Evolutionary conservation across 1,139 yeast genomes (phyloP), one percentile per base, ranked within the genome.

Genomic region (Saccharomycopsis hybrid): DNA sequence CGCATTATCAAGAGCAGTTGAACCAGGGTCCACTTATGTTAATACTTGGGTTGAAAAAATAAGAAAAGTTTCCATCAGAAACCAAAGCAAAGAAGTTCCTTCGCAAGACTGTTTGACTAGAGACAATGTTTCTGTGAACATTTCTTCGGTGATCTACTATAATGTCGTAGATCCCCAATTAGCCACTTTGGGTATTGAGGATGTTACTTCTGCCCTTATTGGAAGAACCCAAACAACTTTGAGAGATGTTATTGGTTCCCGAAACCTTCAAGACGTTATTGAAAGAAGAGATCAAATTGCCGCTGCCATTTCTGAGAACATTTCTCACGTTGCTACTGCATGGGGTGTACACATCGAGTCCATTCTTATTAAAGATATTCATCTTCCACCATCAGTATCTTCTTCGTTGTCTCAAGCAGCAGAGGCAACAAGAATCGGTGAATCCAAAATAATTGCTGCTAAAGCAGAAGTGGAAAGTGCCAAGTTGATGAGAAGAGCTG

Each of bases 341-440:
- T 83, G 90, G 90, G 90, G 90, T 62, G 86, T 82, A 48, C 71
- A 73, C 55, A 78, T 83, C 52, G 89, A 83, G 64, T 73, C 82
- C 48, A 80, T 83, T 54, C 71, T 83, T 58, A 82, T 83, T 63
- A 83, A 83, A 68, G 89, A 82, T 63, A 72, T 83, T 61, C 66
- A 70, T 33, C 71, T 83, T 58, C 81, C 83, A 18, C 66, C 67
- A 11, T 74, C 74, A 52, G 82, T 83, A 48, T 80, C 82, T 53
- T 70, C 75, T 46, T 77, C 87, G 2, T 70, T 83, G 57, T 77
- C 88, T 2, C 80, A 79, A 74, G 89, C 89, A 33, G 86, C 89
- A 36, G 86, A 82, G 69, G 83, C 87, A 38, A 79, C 78, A 68
- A 72, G 90, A 65, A 80, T 82, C 55, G 89, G 89, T 68, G 90